Percentiles rank a stretch among this genome's conserved stretches.
These are phyloP conservation scores for Sporisorium scitamineum DNA, from an alignment of 1,284 basidiomycete genomes.

Conservation along the genomic window DNA sequence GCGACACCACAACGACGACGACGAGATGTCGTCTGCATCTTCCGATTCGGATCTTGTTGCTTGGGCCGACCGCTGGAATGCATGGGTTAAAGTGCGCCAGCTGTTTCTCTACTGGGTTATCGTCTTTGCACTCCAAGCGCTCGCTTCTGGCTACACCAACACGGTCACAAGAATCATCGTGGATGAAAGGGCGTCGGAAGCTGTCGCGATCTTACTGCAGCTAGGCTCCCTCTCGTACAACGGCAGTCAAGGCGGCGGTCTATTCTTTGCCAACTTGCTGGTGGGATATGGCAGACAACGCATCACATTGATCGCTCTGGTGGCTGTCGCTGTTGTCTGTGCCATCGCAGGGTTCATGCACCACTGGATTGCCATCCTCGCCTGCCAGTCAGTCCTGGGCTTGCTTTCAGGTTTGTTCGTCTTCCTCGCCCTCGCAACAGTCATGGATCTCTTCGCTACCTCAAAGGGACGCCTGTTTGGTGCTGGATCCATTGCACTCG, in stretches of 20 bases:
- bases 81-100: constrained; percentile 35
- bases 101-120: constrained; percentile 31
- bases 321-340: constrained; percentile 27
- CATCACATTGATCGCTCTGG: constrained; percentile 25
- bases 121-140: constrained; percentile 45
- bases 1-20: constrained; percentile 10
- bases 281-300: constrained; percentile 41
- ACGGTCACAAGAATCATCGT: constrained; percentile 20
- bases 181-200: constrained; percentile 10
- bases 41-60: constrained; percentile 27
- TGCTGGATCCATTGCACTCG: constrained; percentile 19
- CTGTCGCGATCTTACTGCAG: constrained; percentile 6
- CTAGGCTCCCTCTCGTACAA: constrained; percentile 42
- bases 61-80: constrained; percentile 50
- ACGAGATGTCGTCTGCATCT: constrained; percentile 15
- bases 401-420: constrained; percentile 29
- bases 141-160: constrained; percentile 51
- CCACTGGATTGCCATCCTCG: constrained; percentile 17
- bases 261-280: constrained; percentile 42
- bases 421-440: constrained; percentile 30
- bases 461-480: constrained; percentile 31
- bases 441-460: constrained; percentile 48
- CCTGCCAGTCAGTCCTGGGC: constrained; percentile 29
- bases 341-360: constrained; percentile 46
- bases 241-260: constrained; percentile 46